These are phyloP conservation scores for Ilyonectria destructans DNA, from an alignment of 2,329 filamentous ascomycete species.

Conservation along the genomic window DNA sequence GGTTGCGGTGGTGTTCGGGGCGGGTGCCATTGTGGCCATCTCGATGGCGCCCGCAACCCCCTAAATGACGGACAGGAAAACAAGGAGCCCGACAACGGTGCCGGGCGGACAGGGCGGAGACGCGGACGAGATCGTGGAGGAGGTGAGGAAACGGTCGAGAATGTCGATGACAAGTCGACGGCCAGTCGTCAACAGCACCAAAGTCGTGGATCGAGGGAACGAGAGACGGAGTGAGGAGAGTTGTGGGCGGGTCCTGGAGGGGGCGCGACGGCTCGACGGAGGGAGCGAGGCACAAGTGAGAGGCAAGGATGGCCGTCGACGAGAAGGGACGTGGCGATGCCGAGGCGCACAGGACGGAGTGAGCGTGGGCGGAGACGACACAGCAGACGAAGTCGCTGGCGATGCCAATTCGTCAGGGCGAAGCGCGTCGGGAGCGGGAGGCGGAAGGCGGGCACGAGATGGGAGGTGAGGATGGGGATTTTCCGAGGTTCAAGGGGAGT, in stretches of 20 bases:
- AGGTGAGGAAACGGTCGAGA: slow-evolving; percentile 3
- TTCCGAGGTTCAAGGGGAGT: slow-evolving; percentile 39
- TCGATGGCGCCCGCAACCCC: slow-evolving; percentile 52
- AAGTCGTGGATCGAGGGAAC: slow-evolving; percentile 14
- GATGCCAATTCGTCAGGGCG: slow-evolving; percentile 42
- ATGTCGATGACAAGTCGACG: slow-evolving; percentile 9
- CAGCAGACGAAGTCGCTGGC: slow-evolving; percentile 34
- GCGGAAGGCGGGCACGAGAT: slow-evolving; percentile 38
- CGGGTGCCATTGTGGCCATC: slow-evolving; percentile 71
- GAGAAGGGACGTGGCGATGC: slow-evolving; percentile 28
- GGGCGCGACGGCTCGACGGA: slow-evolving; percentile 36
- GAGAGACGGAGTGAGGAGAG: slow-evolving; percentile 31
- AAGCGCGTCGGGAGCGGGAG: slow-evolving; percentile 43
- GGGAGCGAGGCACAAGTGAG: slow-evolving; percentile 8
- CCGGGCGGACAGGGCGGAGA: not conserved
- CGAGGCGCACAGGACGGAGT: slow-evolving; percentile 19
- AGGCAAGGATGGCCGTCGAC: slow-evolving; percentile 12
- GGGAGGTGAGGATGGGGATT: slow-evolving; percentile 43
- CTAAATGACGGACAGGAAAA: slow-evolving; percentile 33
- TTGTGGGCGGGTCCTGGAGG: slow-evolving; percentile 32
- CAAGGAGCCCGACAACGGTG: slow-evolving; percentile 10
- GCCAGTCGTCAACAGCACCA: slow-evolving; percentile 1
- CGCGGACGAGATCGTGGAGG: slow-evolving; percentile 13
- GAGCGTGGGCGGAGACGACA: slow-evolving; percentile 16
- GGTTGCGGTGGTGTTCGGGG: slow-evolving; percentile 63